Evolutionary conservation across 2,329 filamentous ascomycete genomes (phyloP).

Genomic region (Stagonosporopsis chrysanthemi): DNA sequence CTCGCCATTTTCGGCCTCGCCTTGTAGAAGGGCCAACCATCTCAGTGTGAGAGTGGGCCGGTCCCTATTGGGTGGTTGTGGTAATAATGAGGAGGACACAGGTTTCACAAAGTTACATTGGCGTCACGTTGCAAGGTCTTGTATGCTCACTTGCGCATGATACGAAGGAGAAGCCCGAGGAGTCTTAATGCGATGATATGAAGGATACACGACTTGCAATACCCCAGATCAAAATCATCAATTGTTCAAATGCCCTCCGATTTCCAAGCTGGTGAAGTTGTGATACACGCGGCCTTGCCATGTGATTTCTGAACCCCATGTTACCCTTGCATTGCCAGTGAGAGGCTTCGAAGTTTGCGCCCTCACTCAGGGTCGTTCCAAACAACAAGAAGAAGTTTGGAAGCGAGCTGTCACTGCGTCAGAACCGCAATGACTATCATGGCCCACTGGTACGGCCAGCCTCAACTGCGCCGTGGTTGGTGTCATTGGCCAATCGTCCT

Average conservation of each 20-base stretch:
- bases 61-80: constrained; percentile 31
- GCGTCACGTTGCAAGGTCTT: constrained; percentile 26
- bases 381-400: not conserved
- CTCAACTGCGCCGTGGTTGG: constrained; percentile 5
- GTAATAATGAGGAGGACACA: constrained; percentile 33
- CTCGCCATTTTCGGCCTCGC: constrained; percentile 65
- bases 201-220: constrained; percentile 46
- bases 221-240: constrained; percentile 36
- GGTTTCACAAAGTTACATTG: constrained; percentile 25
- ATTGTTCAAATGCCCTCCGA: constrained; percentile 18
- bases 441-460: constrained; percentile 9
- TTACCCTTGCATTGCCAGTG: not conserved
- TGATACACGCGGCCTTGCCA: not conserved
- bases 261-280: constrained; percentile 5
- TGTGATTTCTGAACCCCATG: not conserved
- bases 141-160: constrained; percentile 35
- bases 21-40: constrained; percentile 55
- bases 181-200: constrained; percentile 47
- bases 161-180: constrained; percentile 27
- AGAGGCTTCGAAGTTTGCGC: not conserved
- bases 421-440: constrained; percentile 4
- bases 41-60: constrained; percentile 32
- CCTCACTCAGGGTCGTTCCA: not conserved
- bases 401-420: constrained; percentile 15
- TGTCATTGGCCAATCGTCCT: constrained; percentile 34